These are phyloP conservation scores for Ziziphus jujuba DNA, from an alignment of 306 rosid genomes.

Conservation along the genomic window DNA sequence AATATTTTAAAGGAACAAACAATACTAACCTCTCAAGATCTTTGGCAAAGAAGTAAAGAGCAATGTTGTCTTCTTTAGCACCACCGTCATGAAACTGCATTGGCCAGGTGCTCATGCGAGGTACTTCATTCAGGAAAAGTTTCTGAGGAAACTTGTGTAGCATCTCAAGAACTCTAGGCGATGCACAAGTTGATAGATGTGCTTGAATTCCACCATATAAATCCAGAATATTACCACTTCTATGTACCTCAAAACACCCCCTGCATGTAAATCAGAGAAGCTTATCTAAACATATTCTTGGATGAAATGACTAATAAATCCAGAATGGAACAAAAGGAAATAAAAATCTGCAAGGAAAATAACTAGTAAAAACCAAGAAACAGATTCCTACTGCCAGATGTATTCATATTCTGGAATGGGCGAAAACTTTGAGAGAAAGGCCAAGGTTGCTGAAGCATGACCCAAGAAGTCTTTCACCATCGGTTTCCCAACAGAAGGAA, in stretches of 20 bases:
- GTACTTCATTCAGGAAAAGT: constrained; percentile 64
- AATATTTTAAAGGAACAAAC: constrained; percentile 3
- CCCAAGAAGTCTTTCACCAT: constrained; percentile 37
- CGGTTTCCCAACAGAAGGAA: constrained; percentile 41
- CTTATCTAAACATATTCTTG: constrained; percentile 20
- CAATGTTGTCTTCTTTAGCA: constrained; percentile 81
- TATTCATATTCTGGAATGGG: constrained; percentile 75
- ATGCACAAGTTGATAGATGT: constrained; percentile 76
- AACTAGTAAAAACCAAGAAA: constrained; percentile 20
- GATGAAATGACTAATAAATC: constrained; percentile 14
- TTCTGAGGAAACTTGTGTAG: constrained; percentile 53
- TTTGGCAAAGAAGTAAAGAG: constrained; percentile 88
- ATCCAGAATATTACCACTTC: constrained; percentile 52
- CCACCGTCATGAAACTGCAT: constrained; percentile 69
- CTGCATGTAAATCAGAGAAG: constrained; percentile 46
- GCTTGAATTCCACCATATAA: constrained; percentile 78
- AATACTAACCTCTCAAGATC: constrained; percentile 65
- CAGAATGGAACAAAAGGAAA: constrained; percentile 10
- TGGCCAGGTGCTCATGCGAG: constrained; percentile 90
- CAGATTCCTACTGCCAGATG: constrained; percentile 80
- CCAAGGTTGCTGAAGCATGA: constrained; percentile 32
- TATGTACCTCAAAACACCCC: constrained; percentile 74
- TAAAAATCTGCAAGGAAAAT: constrained; percentile 19
- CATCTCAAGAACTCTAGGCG: constrained; percentile 69
- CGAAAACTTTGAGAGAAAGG: constrained; percentile 41